phyloP scores from a whole-genome alignment of 225 moss, liverwort and hornwort genomes.

The Polytrichum commune region DNA sequence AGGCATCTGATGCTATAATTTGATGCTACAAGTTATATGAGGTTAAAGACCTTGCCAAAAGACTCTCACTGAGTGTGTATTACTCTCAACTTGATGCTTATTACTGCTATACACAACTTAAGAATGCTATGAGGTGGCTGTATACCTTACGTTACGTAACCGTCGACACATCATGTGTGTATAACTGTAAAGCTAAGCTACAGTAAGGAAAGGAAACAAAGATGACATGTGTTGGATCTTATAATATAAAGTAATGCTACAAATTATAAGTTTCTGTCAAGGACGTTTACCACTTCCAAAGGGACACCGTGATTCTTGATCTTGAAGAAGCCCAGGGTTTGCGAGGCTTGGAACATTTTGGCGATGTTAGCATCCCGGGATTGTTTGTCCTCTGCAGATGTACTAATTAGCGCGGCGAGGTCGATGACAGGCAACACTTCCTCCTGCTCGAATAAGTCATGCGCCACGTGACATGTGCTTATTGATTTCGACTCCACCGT shows the following conservation, averaged over 20 bases:
- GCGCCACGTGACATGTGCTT: slow-evolving; percentile 6
- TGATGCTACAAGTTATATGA: no score
- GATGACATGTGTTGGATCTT: not conserved
- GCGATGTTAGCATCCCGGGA: slow-evolving; percentile 9
- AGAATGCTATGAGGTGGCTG: no score
- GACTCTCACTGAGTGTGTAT: no score
- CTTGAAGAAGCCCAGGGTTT: slow-evolving; percentile 61
- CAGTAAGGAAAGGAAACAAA: no score
- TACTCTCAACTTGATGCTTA: no score
- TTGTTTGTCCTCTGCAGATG: not conserved
- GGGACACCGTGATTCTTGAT: slow-evolving; percentile 60
- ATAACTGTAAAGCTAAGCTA: no score
- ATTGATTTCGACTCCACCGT: slow-evolving; percentile 3
- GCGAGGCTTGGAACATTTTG: slow-evolving; percentile 36
- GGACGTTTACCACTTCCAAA: slow-evolving; percentile 19
- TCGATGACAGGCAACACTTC: slow-evolving; percentile 35
- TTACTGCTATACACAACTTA: no score
- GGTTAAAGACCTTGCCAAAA: no score
- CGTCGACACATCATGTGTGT: not conserved
- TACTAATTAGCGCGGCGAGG: slow-evolving; percentile 7
- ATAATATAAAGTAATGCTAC: not conserved
- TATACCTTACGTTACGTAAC: no score
- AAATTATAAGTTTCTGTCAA: not conserved
- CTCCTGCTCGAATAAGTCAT: slow-evolving; percentile 33
- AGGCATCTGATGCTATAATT: no score